These are phyloP conservation scores for Physcia stellaris DNA, from an alignment of 495 filamentous ascomycete species.

Conservation along the genomic window DNA sequence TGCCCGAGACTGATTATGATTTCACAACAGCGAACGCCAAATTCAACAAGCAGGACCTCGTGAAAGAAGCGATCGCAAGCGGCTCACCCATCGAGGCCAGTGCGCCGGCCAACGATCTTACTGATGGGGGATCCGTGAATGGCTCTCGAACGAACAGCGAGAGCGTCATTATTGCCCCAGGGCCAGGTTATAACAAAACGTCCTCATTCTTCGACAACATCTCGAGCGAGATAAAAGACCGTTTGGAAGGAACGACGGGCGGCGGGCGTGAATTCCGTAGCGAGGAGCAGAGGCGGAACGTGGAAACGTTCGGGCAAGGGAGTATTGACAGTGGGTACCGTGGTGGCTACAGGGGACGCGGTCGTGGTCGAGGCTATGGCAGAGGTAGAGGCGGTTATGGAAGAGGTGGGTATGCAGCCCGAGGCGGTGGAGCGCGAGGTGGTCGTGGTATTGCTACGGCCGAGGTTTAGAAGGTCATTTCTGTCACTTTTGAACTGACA, in stretches of 20 bases:
- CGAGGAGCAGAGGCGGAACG: slow-evolving; percentile 87
- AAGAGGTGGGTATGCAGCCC: slow-evolving; percentile 41
- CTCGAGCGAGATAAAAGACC: slow-evolving; percentile 79
- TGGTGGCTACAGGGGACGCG: slow-evolving; percentile 47
- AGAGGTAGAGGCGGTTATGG: slow-evolving; percentile 31
- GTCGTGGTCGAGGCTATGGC: slow-evolving; percentile 56
- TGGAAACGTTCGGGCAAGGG: slow-evolving; percentile 97
- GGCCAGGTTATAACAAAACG: slow-evolving; percentile 65
- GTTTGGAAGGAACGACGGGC: slow-evolving; percentile 57
- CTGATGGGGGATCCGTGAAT: slow-evolving; percentile 18
- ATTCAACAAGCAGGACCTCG: slow-evolving; percentile 94
- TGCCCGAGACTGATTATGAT: slow-evolving; percentile 83
- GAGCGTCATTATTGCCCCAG: slow-evolving; percentile 27
- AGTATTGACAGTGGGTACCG: slow-evolving; percentile 80
- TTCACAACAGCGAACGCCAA: slow-evolving; percentile 88
- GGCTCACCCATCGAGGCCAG: slow-evolving; percentile 54
- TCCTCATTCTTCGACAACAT: slow-evolving; percentile 96
- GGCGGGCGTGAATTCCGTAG: slow-evolving; percentile 85
- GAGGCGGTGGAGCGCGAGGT: slow-evolving; percentile 28
- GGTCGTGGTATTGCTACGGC: slow-evolving; percentile 21
- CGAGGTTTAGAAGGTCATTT: neutral
- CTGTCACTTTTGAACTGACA: no score
- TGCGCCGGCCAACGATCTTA: slow-evolving; percentile 21
- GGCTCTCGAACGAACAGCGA: slow-evolving; percentile 21
- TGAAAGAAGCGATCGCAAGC: slow-evolving; percentile 76